Evolutionary conservation across 2,329 filamentous ascomycete genomes (phyloP).

Genomic region (Fusarium lyarnte): DNA sequence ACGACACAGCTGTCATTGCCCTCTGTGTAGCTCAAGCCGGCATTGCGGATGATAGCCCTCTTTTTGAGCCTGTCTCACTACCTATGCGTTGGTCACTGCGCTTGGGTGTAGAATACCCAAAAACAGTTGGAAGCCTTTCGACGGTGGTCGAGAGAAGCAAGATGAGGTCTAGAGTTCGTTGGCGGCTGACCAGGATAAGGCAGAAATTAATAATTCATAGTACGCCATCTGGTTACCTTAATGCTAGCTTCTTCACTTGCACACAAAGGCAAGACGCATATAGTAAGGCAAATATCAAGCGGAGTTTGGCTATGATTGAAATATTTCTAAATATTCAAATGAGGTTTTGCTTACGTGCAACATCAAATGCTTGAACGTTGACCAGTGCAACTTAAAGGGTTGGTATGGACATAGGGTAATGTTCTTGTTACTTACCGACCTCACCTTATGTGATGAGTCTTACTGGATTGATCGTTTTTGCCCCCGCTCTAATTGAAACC

Average conservation of each 20-base stretch:
- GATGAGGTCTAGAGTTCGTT: constrained; percentile 27
- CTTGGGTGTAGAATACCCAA: background rate
- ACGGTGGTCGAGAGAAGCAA: constrained; percentile 18
- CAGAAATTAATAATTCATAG: constrained; percentile 43
- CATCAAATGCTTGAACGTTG: background rate
- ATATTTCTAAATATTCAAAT: background rate
- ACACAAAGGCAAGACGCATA: background rate
- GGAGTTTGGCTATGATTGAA: background rate
- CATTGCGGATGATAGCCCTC: constrained; percentile 35
- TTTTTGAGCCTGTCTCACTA: constrained; percentile 12
- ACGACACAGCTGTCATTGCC: constrained; percentile 41
- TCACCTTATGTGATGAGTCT: background rate
- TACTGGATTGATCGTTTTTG: background rate
- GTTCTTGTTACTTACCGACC: background rate
- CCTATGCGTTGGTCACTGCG: background rate
- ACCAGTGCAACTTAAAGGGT: background rate
- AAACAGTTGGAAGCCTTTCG: background rate
- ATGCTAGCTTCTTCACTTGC: background rate
- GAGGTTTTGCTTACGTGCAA: background rate
- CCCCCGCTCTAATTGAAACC: background rate
- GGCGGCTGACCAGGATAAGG: constrained; percentile 40
- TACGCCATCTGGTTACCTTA: background rate
- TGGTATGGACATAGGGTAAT: background rate
- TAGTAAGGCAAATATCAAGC: background rate
- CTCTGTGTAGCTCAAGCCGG: constrained; percentile 35